Evolutionary conservation across 1,284 basidiomycete species (phyloP).

Genomic region (Exobasidium rhododendri): DNA sequence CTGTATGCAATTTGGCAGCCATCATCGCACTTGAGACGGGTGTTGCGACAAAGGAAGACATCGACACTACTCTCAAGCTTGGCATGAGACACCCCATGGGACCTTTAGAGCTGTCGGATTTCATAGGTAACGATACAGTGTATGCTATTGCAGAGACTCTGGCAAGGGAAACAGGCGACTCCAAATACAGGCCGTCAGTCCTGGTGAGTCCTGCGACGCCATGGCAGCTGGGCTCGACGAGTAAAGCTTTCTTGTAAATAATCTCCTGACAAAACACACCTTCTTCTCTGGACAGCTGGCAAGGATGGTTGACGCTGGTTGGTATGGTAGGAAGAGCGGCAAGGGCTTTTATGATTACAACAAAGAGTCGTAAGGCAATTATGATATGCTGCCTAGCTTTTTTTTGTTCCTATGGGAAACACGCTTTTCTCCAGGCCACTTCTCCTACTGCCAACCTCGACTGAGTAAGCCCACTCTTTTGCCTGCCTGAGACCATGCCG

Average conservation of each 20-base stretch:
- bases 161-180: constrained; percentile 73
- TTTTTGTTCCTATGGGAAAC: neutral
- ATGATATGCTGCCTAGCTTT: neutral
- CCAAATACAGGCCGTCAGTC: constrained; percentile 92
- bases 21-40: constrained; percentile 91
- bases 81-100: constrained; percentile 98
- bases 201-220: constrained; percentile 59
- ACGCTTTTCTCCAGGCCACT: neutral
- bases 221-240: no score
- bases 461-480: neutral
- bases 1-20: constrained; percentile 61
- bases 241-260: no score
- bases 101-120: constrained; percentile 57
- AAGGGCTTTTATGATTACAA: constrained; percentile 51
- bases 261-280: no score
- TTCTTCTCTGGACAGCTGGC: no score
- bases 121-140: constrained; percentile 84
- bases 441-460: neutral
- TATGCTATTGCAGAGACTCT: constrained; percentile 62
- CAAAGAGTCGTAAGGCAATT: neutral
- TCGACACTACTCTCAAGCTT: constrained; percentile 85
- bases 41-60: constrained; percentile 84
- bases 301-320: constrained; percentile 93
- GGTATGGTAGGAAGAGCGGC: constrained; percentile 79
- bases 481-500: neutral